Percentiles rank a stretch among this genome's conserved stretches.
Conservation (phyloP, 768 basidiomycete genomes). For the Leccinum boreale region DNA sequence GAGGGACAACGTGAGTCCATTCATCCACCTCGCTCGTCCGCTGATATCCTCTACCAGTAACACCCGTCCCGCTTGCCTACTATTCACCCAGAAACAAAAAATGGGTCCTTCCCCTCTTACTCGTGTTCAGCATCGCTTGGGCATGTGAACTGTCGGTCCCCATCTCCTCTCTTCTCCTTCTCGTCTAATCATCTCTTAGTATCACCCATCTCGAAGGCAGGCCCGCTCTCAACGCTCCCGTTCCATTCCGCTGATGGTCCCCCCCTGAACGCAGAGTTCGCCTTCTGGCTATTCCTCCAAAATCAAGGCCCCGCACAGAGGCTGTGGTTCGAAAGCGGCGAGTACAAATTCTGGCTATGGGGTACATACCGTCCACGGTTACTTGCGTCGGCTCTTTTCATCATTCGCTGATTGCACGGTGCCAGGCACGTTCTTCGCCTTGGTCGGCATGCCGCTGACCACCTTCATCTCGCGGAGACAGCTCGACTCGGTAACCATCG, state of each 20-base stretch:
- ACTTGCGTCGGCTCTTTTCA: background rate
- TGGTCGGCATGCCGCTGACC: conserved; percentile 72
- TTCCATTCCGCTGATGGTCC: background rate
- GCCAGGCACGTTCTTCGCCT: conserved; percentile 58
- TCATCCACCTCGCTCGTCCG: background rate
- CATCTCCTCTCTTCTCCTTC: background rate
- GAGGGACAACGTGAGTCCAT: conserved; percentile 11
- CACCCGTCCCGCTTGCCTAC: conserved; percentile 51
- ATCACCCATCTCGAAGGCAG: conserved; percentile 80
- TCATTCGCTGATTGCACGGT: conserved; percentile 11
- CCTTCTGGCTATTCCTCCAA: conserved; percentile 81
- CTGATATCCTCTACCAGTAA: conserved; percentile 36
- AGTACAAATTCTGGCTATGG: conserved; percentile 69
- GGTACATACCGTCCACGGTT: conserved; percentile 37
- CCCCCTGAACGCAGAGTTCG: conserved; percentile 47
- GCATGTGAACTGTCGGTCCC: conserved; percentile 62
- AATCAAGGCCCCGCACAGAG: conserved; percentile 70
- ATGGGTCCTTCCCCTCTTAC: conserved; percentile 67
- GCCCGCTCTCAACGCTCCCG: too few relatives aligned
- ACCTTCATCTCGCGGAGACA: conserved; percentile 56
- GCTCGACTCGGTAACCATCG: conserved; percentile 49
- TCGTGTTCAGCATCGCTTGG: conserved; percentile 73
- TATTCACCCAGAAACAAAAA: conserved; percentile 46
- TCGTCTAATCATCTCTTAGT: conserved; percentile 32
- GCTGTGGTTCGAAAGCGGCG: conserved; percentile 78